Evolutionary conservation across 768 basidiomycete species (phyloP).

Genomic region (Panellus pusillus): DNA sequence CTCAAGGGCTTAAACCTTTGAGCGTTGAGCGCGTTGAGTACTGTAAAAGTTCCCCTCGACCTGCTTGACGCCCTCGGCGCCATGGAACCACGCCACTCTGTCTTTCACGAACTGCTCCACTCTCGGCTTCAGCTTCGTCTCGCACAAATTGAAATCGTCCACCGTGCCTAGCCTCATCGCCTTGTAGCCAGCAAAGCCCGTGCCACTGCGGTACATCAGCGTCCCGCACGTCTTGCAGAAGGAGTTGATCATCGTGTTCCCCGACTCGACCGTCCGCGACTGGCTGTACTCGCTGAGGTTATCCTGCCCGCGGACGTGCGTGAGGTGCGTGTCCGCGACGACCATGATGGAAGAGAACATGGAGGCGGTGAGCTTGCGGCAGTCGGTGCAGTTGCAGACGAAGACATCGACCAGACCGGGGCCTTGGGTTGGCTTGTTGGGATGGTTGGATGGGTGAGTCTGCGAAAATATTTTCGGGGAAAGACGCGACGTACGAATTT

Average conservation of each 20-base stretch:
- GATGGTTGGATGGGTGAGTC: too few species aligned
- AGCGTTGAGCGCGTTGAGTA: too few species aligned
- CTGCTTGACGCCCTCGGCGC: too few species aligned
- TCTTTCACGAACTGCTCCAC: constrained; percentile 10
- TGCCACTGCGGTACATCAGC: constrained; percentile 9
- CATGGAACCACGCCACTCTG: too few species aligned
- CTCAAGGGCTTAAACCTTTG: too few species aligned
- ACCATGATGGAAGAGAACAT: constrained; percentile 17
- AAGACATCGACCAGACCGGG: constrained; percentile 12
- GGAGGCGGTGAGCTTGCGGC: constrained; percentile 15
- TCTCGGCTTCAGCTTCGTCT: constrained; percentile 8
- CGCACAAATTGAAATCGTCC: constrained; percentile 4
- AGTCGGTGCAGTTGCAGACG: constrained; percentile 19
- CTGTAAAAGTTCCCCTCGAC: too few species aligned
- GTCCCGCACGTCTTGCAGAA: constrained; percentile 15
- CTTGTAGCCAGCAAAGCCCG: background rate
- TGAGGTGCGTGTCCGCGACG: constrained; percentile 2
- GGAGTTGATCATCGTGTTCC: constrained; percentile 2
- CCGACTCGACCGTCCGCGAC: constrained; percentile 2
- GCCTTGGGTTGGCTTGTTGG: background rate
- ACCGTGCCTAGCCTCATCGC: constrained; percentile 8
- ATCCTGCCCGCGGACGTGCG: constrained; percentile 3
- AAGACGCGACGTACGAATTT: constrained; percentile 2
- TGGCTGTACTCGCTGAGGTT: constrained; percentile 4
- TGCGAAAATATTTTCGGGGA: too few species aligned